These are phyloP conservation scores for Dictyostelium brefeldianum DNA, from an alignment of 78 protist genomes.

Conservation along the genomic window DNA sequence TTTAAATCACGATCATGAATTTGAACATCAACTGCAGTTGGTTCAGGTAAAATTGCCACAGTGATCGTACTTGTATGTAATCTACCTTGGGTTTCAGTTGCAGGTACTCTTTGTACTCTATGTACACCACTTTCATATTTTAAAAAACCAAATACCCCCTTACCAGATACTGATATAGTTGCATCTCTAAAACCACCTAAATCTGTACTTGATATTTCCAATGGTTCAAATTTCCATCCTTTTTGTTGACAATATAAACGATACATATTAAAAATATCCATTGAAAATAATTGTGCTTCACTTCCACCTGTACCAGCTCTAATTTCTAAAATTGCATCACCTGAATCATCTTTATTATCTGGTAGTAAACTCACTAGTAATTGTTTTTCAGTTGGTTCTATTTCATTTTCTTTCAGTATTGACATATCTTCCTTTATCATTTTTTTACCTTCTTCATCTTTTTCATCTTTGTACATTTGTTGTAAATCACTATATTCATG, in stretches of 20 bases:
- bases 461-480: background rate
- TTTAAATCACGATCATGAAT: constrained; percentile 75
- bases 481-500: background rate
- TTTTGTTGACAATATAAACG: constrained; percentile 27
- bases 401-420: background rate
- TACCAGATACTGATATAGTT: constrained; percentile 69
- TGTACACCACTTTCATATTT: constrained; percentile 95
- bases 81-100: constrained; percentile 92
- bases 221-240: constrained; percentile 86
- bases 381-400: constrained; percentile 21
- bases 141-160: constrained; percentile 86
- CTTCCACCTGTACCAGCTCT: constrained; percentile 93
- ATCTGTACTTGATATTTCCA: constrained; percentile 23
- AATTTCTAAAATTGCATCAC: constrained; percentile 85
- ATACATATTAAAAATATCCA: constrained; percentile 92
- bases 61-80: constrained; percentile 94
- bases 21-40: constrained; percentile 75
- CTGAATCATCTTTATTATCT: constrained; percentile 61
- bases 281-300: constrained; percentile 92
- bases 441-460: constrained; percentile 18
- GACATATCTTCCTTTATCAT: constrained; percentile 43
- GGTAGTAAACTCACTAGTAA: constrained; percentile 72
- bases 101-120: constrained; percentile 97
- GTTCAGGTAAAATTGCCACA: constrained; percentile 93
- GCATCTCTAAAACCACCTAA: constrained; percentile 89